Evolutionary conservation across 805 yeast genomes (phyloP).

Genomic region (Kodamaea kaohsiungensis): DNA sequence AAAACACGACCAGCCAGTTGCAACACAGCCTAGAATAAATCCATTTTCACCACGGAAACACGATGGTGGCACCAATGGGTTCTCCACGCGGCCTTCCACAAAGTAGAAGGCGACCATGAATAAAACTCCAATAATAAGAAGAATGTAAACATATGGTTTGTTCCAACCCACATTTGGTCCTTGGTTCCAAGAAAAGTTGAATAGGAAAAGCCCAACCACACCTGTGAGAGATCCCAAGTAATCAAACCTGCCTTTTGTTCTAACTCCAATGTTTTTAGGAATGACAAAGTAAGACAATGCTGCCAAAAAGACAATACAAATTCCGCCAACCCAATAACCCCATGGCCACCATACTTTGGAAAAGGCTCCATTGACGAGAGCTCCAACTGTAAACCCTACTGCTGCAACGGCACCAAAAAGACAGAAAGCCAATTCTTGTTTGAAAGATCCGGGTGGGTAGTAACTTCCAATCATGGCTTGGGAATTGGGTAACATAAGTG

Average conservation of each 20-base stretch:
- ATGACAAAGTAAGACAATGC: slow-evolving; percentile 24
- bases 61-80: slow-evolving; percentile 17
- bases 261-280: slow-evolving; percentile 28
- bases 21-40: slow-evolving; percentile 18
- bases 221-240: slow-evolving; percentile 23
- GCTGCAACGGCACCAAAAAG: slow-evolving; percentile 39
- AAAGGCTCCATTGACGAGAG: slow-evolving; percentile 26
- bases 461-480: slow-evolving; percentile 33
- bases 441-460: slow-evolving; percentile 24
- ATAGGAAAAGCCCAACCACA: slow-evolving; percentile 17
- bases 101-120: slow-evolving; percentile 13
- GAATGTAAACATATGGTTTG: slow-evolving; percentile 18
- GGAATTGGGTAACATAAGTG: slow-evolving; percentile 35
- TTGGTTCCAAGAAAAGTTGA: slow-evolving; percentile 22
- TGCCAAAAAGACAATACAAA: slow-evolving; percentile 18
- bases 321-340: slow-evolving; percentile 31
- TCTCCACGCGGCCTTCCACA: slow-evolving; percentile 9
- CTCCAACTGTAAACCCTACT: slow-evolving; percentile 31
- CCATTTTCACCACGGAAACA: slow-evolving; percentile 18
- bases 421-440: slow-evolving; percentile 24
- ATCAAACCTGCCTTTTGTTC: slow-evolving; percentile 23
- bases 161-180: slow-evolving; percentile 23
- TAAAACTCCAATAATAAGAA: slow-evolving; percentile 17
- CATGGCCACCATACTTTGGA: slow-evolving; percentile 39
- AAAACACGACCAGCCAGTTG: slow-evolving; percentile 23